These are phyloP conservation scores for Mycena amicta DNA, from an alignment of 768 basidiomycete genomes.

Conservation along the genomic window DNA sequence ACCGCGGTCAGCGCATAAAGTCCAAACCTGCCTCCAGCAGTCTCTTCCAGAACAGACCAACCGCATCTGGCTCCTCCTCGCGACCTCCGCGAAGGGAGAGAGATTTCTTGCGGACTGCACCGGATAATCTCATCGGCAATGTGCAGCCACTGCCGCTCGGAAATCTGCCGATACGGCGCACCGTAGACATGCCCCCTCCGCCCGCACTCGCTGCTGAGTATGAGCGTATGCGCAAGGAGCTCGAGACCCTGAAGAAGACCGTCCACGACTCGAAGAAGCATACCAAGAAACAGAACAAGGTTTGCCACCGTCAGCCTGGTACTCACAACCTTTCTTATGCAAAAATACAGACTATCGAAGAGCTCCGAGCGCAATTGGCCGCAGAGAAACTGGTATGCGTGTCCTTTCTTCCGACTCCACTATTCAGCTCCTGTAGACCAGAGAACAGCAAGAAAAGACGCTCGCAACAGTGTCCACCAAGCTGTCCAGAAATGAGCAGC, in stretches of 20 bases:
- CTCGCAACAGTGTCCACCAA: slow-evolving; percentile 48
- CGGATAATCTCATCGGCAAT: neutral
- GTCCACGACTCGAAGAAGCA: slow-evolving; percentile 50
- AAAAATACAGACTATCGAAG: slow-evolving; percentile 58
- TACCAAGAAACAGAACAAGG: slow-evolving; percentile 61
- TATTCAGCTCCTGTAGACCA: slow-evolving; percentile 31
- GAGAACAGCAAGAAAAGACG: slow-evolving; percentile 49
- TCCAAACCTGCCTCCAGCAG: slow-evolving; percentile 3
- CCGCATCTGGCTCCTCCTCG: slow-evolving; percentile 4
- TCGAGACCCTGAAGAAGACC: slow-evolving; percentile 56
- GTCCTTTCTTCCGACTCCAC: neutral
- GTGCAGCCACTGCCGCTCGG: neutral
- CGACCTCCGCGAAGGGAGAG: slow-evolving; percentile 10
- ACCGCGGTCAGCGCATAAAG: slow-evolving; percentile 22
- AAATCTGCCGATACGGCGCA: neutral
- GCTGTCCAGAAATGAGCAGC: slow-evolving; percentile 59
- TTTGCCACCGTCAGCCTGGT: slow-evolving; percentile 21
- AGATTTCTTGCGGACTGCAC: neutral
- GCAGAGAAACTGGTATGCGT: slow-evolving; percentile 39
- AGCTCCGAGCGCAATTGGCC: slow-evolving; percentile 47
- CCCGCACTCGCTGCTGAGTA: slow-evolving; percentile 47
- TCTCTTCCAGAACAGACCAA: slow-evolving; percentile 4
- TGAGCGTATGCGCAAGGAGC: slow-evolving; percentile 57
- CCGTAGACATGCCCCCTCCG: slow-evolving; percentile 7
- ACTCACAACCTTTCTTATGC: slow-evolving; percentile 10